A percentile compares a stretch with the other conserved stretches of the same genome.
These are phyloP conservation scores for Cladosporium austrohemisphaericum DNA, from an alignment of 2,329 filamentous ascomycete species.

Conservation along the genomic window DNA sequence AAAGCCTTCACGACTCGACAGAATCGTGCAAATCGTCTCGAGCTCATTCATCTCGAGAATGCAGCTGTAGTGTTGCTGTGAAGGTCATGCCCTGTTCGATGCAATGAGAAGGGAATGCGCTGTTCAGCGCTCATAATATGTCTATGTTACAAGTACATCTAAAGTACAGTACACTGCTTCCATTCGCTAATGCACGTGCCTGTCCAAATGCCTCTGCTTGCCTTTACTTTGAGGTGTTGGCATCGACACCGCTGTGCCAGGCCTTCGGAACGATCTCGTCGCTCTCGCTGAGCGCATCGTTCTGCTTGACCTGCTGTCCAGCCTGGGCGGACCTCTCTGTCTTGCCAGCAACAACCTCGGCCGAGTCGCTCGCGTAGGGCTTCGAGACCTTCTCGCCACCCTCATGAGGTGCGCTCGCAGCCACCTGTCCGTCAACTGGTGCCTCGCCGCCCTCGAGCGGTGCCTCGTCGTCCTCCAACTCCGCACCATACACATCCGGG, in stretches of 20 bases:
- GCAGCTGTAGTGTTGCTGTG: no score
- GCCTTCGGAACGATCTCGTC: constrained; percentile 49
- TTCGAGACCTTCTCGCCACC: constrained; percentile 24
- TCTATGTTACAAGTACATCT: constrained; percentile 14
- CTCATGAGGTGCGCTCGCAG: constrained; percentile 13
- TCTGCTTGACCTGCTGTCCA: constrained; percentile 32
- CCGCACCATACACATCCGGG: constrained; percentile 87
- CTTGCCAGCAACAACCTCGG: constrained; percentile 21
- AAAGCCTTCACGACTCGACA: no score
- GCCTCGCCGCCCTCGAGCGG: constrained; percentile 31
- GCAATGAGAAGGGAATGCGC: constrained; percentile 13
- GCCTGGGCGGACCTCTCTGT: constrained; percentile 29
- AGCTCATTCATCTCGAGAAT: no score
- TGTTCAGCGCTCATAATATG: constrained; percentile 3
- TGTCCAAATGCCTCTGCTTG: constrained; percentile 3
- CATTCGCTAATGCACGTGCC: constrained; percentile 5
- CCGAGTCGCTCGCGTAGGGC: constrained; percentile 15
- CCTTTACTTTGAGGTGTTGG: constrained; percentile 12
- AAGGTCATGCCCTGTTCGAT: no score
- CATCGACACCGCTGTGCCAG: constrained; percentile 39
- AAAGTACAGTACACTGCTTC: constrained; percentile 10
- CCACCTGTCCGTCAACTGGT: constrained; percentile 21
- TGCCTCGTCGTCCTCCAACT: constrained; percentile 72
- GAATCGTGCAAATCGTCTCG: no score
- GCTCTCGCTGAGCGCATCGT: constrained; percentile 37